Percentiles rank a stretch among this genome's conserved stretches.
These are phyloP conservation scores for Tuber magnatum DNA, from an alignment of 495 filamentous ascomycete species.

Conservation along the genomic window DNA sequence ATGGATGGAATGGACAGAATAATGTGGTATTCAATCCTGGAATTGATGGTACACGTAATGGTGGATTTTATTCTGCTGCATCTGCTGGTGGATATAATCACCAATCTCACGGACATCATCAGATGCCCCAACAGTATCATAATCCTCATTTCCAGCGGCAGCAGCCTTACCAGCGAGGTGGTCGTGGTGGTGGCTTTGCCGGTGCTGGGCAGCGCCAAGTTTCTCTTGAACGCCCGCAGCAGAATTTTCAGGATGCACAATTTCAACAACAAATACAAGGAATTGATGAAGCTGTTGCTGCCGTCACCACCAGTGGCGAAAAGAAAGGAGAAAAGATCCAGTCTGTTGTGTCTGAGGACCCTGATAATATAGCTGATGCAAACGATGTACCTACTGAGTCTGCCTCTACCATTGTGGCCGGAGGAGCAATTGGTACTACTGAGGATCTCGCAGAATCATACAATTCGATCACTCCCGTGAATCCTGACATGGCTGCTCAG, in stretches of 20 bases:
- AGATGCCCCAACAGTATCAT: conserved; percentile 43
- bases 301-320: conserved; percentile 37
- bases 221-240: conserved; percentile 37
- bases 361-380: conserved; percentile 38
- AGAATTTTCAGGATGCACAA: conserved; percentile 36
- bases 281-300: conserved; percentile 40
- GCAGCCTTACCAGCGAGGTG: conserved; percentile 39
- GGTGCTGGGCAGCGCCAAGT: conserved; percentile 31
- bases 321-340: conserved; percentile 40
- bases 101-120: conserved; percentile 41
- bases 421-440: conserved; percentile 20
- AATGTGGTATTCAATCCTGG: conserved; percentile 58
- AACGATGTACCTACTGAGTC: conserved; percentile 40
- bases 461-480: conserved; percentile 29
- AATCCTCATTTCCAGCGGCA: conserved; percentile 42
- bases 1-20: conserved; percentile 60
- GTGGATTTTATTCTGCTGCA: conserved; percentile 43
- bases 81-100: conserved; percentile 44
- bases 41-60: conserved; percentile 54
- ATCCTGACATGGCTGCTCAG: conserved; percentile 35
- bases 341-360: conserved; percentile 37
- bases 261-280: conserved; percentile 39
- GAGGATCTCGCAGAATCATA: conserved; percentile 34
- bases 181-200: conserved; percentile 36
- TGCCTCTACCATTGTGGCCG: conserved; percentile 34